phyloP scores from a whole-genome alignment of 768 basidiomycete genomes.

The Boletellus ananas region DNA sequence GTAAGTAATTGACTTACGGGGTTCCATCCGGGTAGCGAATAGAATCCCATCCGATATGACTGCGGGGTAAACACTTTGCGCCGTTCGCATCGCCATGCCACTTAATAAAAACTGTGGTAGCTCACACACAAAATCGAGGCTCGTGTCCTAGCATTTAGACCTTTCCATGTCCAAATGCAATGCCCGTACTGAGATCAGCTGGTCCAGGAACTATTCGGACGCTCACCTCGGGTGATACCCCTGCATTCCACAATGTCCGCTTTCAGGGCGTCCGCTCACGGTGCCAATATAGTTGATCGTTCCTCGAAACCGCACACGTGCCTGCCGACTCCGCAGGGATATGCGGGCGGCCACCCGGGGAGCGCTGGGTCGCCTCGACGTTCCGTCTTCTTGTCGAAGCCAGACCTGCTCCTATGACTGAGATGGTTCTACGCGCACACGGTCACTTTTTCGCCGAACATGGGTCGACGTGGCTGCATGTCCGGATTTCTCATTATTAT shows the following conservation, averaged over 20 bases:
- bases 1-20: conserved; percentile 2
- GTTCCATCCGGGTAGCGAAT: conserved; percentile 1
- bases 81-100: conserved; percentile 10
- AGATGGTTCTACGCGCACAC: neutral
- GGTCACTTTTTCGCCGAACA: neutral
- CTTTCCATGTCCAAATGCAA: neutral
- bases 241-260: neutral
- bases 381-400: conserved; percentile 1
- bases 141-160: neutral
- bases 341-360: conserved; percentile 3
- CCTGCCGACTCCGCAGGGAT: neutral
- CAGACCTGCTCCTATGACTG: neutral
- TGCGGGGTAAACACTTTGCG: conserved; percentile 25
- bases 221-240: neutral
- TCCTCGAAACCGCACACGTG: neutral
- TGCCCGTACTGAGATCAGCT: too few species aligned
- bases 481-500: neutral
- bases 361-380: neutral
- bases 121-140: too few species aligned
- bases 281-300: neutral
- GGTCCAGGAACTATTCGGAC: too few species aligned
- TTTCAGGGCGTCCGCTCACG: neutral
- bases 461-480: neutral
- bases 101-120: neutral
- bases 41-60: conserved; percentile 9